Evolutionary conservation across 2,329 filamentous ascomycete species (phyloP).

Genomic region (Penicillium occitanis): DNA sequence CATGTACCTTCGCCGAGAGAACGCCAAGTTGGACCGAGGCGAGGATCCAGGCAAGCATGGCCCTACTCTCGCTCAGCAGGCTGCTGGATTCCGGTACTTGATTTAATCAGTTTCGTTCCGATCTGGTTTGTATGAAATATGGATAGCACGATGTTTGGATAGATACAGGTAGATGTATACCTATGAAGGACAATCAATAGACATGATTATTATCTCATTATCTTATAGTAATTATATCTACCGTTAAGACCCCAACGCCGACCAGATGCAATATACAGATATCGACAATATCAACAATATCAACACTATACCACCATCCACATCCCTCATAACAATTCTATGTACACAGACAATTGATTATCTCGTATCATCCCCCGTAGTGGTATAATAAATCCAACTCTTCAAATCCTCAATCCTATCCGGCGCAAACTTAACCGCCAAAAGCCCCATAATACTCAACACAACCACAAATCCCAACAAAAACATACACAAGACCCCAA

Average conservation of each 20-base stretch:
- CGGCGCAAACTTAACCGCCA: slow-evolving; percentile 56
- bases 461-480: slow-evolving; percentile 63
- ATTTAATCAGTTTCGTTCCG: background rate
- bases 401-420: slow-evolving; percentile 36
- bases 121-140: background rate
- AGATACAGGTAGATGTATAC: background rate
- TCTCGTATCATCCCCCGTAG: slow-evolving; percentile 26
- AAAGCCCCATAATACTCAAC: slow-evolving; percentile 63
- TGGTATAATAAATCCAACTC: slow-evolving; percentile 38
- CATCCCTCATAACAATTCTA: no score
- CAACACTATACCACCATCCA: background rate
- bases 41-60: slow-evolving; percentile 26
- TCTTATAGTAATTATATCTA: background rate
- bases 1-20: slow-evolving; percentile 27
- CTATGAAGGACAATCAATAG: background rate
- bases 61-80: slow-evolving; percentile 26
- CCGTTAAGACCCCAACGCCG: background rate
- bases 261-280: slow-evolving; percentile 1
- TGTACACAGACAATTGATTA: background rate
- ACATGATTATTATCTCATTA: background rate
- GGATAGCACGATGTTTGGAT: background rate
- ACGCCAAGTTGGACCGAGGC: slow-evolving; percentile 27
- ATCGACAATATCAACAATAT: background rate
- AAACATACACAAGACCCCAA: slow-evolving; percentile 73
- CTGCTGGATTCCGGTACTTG: slow-evolving; percentile 26